phyloP scores from a whole-genome alignment of 2,329 filamentous ascomycete species.

The Claviceps pazoutovae region DNA sequence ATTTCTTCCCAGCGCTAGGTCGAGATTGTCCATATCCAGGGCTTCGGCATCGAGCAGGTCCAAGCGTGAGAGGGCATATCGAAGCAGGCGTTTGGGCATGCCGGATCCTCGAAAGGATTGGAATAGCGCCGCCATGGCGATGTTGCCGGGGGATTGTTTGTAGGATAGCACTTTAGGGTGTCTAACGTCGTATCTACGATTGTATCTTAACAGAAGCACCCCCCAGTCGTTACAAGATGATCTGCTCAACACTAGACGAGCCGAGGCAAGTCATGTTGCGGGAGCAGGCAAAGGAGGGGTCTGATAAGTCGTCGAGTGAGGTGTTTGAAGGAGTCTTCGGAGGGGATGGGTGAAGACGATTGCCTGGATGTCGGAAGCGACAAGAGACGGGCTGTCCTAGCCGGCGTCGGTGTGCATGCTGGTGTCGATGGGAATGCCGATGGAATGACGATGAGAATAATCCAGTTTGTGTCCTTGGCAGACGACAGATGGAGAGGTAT shows the following conservation, averaged over 20 bases:
- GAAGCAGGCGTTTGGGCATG: conserved; percentile 79
- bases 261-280: conserved; percentile 20
- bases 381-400: neutral
- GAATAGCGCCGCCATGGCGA: conserved; percentile 58
- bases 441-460: neutral
- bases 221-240: conserved; percentile 17
- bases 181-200: neutral
- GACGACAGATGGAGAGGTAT: neutral
- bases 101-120: conserved; percentile 50
- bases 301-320: neutral
- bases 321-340: too few species aligned
- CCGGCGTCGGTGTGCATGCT: neutral
- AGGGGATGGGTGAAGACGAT: neutral
- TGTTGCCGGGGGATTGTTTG: neutral
- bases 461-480: neutral
- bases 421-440: neutral
- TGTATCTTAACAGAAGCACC: conserved; percentile 3
- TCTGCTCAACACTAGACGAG: conserved; percentile 21
- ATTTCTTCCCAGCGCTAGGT: conserved; percentile 68
- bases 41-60: conserved; percentile 81
- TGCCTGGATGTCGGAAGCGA: neutral
- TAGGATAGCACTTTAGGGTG: neutral
- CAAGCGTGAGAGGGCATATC: conserved; percentile 69
- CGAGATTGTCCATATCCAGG: conserved; percentile 72
- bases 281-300: conserved; percentile 5